phyloP scores from a whole-genome alignment of 2,329 filamentous ascomycete genomes.

The Aspergillus flavus region DNA sequence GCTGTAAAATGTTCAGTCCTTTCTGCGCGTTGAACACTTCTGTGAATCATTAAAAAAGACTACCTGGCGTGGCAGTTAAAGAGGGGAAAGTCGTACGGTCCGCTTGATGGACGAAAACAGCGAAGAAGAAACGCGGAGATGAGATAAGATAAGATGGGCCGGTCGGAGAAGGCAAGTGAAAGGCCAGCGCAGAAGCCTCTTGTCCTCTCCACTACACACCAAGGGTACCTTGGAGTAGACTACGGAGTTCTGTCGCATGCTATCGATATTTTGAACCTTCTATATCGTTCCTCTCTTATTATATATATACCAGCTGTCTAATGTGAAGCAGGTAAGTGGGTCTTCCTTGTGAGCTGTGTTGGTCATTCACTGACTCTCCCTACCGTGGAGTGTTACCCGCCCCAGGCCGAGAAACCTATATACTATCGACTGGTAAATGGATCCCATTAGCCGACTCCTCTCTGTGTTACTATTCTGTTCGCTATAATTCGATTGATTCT shows the following conservation, averaged over 20 bases:
- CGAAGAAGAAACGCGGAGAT: slow-evolving; percentile 34
- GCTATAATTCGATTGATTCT: slow-evolving; percentile 9
- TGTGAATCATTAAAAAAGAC: neutral
- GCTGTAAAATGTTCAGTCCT: neutral
- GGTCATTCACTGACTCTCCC: slow-evolving; percentile 23
- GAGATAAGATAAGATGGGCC: slow-evolving; percentile 37
- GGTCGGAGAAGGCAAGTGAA: slow-evolving; percentile 19
- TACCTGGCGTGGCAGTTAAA: neutral
- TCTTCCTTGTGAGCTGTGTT: slow-evolving; percentile 7
- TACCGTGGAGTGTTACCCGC: slow-evolving; percentile 16
- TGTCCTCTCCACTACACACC: slow-evolving; percentile 6
- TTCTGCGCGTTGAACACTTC: neutral
- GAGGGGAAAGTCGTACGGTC: slow-evolving; percentile 6
- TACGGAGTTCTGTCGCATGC: slow-evolving; percentile 6
- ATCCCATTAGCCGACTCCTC: neutral
- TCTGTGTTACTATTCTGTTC: slow-evolving; percentile 10
- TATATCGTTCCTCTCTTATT: neutral
- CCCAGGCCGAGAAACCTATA: slow-evolving; percentile 17
- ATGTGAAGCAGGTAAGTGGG: slow-evolving; percentile 15
- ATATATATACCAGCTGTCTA: slow-evolving; percentile 9
- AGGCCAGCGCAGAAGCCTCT: slow-evolving; percentile 23
- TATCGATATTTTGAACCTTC: neutral
- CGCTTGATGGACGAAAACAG: slow-evolving; percentile 11
- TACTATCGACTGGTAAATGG: slow-evolving; percentile 15
- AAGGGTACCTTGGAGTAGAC: slow-evolving; percentile 2